Base-by-base conservation (phyloP, 2,329 filamentous ascomycete species). In the Emydomyces testavorans region DNA sequence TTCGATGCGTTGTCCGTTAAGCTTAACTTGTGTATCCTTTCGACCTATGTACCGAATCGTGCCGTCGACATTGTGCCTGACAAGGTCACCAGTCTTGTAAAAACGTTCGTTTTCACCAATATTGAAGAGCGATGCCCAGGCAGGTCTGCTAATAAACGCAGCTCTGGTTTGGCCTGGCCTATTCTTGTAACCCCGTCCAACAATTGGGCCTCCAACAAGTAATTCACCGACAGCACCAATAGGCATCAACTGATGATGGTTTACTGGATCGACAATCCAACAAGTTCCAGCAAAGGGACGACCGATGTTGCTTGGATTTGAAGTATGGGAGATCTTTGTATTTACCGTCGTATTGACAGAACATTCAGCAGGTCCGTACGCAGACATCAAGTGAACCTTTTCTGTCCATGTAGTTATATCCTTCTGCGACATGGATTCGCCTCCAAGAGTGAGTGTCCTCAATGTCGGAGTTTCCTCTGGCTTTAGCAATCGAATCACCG, bases 161-260 rank as follows among this genome's bases (percentile, higher is more conserved):
- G 3, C 54, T 62, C 1, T 68, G 53, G 10, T 58, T 13, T 40
- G 7, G 16, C 53, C 52, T 0, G 59, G 55, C 0, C 66, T 66
- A 50, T 69, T 26, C 3, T 13, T 8, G 26, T 40, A 40, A 6
- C 15, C 21, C 2, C 21, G 21, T 15, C 16, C 37, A 63, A 3
- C 69, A 52, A 2, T 67, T 24, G 0, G 37, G 6, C 37, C 37
- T 10, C n/a, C 23, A 3, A 40, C n/a, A 3, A 40, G 21, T 4
- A 71, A 55, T 48, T 71, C 68, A 7, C 67, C 68, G 10, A 66
- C 53, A 1, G 60, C 62, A 4, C 66, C 66, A 4, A 66, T 48
- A 1, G 67, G 64, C 2, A 55, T 52, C 8, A 69, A 56, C 10
- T 52, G 36, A 35, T 63, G 36, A 21, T 60, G 60, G 31, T 66